Evolutionary conservation across 2,329 filamentous ascomycete species (phyloP).

Genomic region (Rutstroemia sydowiana): DNA sequence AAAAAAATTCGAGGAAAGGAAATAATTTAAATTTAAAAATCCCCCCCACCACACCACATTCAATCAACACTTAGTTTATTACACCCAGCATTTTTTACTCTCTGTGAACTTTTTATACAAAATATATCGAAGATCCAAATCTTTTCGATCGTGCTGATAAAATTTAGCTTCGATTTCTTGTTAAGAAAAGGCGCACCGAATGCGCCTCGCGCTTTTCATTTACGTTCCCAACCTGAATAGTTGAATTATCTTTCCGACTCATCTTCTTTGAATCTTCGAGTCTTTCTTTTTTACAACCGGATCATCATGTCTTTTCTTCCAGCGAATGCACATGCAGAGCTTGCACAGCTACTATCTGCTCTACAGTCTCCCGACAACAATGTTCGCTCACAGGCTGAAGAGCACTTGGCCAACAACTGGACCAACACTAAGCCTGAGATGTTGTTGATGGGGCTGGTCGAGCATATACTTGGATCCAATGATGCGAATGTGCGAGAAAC

Average conservation of each 20-base stretch:
- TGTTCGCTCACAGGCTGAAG: slow-evolving; percentile 78
- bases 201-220: slow-evolving; percentile 6
- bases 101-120: too few relatives aligned
- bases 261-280: slow-evolving; percentile 2
- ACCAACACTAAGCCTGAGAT: slow-evolving; percentile 73
- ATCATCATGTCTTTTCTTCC: slow-evolving; percentile 73
- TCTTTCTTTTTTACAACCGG: neutral
- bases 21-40: too few relatives aligned
- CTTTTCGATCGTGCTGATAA: too few relatives aligned
- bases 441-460: slow-evolving; percentile 85
- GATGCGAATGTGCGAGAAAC: slow-evolving; percentile 27
- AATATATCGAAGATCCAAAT: too few relatives aligned
- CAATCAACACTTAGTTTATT: too few relatives aligned
- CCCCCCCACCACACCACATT: too few relatives aligned
- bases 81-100: too few relatives aligned
- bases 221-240: neutral
- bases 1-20: too few relatives aligned
- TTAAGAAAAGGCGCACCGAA: slow-evolving; percentile 5
- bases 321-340: slow-evolving; percentile 74
- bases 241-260: neutral
- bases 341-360: slow-evolving; percentile 78
- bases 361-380: slow-evolving; percentile 86
- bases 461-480: slow-evolving; percentile 77
- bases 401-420: slow-evolving; percentile 88
- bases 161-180: too few relatives aligned